Evolutionary conservation across 352 stramenopile genomes (phyloP), one percentile per base, ranked within the genome.

Genomic region (Phytophthora citricola): DNA sequence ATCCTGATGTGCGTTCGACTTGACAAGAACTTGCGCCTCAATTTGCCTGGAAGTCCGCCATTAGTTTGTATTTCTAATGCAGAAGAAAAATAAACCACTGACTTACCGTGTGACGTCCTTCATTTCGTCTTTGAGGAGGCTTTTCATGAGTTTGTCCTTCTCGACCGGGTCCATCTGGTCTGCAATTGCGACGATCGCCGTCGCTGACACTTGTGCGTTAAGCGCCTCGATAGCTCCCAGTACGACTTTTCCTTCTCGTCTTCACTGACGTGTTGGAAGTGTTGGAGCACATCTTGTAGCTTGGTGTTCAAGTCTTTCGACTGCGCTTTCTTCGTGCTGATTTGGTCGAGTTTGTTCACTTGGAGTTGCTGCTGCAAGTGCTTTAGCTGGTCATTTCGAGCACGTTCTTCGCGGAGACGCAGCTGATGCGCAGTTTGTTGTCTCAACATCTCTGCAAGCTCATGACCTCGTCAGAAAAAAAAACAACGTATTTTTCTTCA

Each of bases 221-320:
- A 92, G 46, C 0, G 79, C 54, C 3, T 81, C 67, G 22, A 89
- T 76, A 11, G 83, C 78, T 0, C 73, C 65, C 2, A 89, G 54
- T 26, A 92, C 68, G 14, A 92, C 66, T 3, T 73, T 20, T 92
- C 77, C 40, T 92, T 91, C 24, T 87, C 78, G 0, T 71, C 36
- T 11, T 84, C 73, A 50, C 79, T 74, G 39, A 90, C 83, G 55
- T 86, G 76, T 63, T 86, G 75, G 56, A 91, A 91, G 47, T 81
- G 66, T 29, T 81, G 71, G 12, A 91, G 63, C 20, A 91, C 79
- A 5, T 38, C 51, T 47, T 79, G 69, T 10, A 90, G 58, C 31
- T 87, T 87, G 6, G 72, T 73, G 38, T 73, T 76, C 52, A 91
- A 75, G 34, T 89, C 77, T 27, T 85, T 69, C 5, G 70, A 52